phyloP scores from a whole-genome alignment of 176 grass and related monocot genomes.

The Elymus sibiricus region DNA sequence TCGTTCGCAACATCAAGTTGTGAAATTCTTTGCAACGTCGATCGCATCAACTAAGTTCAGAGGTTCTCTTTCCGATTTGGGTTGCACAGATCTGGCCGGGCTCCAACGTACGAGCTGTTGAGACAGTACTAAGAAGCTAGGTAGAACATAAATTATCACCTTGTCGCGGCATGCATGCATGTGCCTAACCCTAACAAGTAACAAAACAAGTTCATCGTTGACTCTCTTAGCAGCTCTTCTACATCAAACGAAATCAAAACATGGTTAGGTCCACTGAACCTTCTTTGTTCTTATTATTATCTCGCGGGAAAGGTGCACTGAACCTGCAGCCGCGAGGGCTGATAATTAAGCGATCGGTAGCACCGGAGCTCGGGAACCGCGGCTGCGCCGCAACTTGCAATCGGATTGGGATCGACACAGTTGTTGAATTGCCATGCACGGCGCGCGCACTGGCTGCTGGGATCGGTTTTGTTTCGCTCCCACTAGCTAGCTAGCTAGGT shows the following conservation, averaged over 20 bases:
- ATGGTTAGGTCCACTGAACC: not conserved
- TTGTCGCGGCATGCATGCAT: not conserved
- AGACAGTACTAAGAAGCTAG: not conserved
- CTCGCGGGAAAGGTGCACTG: conserved; percentile 3
- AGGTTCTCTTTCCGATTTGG: not conserved
- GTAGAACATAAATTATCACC: not conserved
- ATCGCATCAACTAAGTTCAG: not conserved
- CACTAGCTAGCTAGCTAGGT: not conserved
- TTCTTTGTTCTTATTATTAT: too few relatives aligned
- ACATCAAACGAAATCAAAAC: not conserved
- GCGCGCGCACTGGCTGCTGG: not conserved
- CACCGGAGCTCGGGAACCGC: not conserved
- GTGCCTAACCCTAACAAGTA: not conserved
- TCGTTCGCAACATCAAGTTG: not conserved
- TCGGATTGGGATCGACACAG: too few relatives aligned
- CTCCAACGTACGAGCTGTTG: not conserved
- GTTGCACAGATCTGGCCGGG: not conserved
- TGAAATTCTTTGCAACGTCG: not conserved
- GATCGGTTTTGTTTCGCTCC: not conserved
- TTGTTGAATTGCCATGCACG: not conserved
- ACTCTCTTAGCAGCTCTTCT: not conserved
- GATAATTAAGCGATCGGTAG: not conserved
- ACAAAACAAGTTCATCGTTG: not conserved
- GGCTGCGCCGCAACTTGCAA: not conserved
- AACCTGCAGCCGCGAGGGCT: not conserved